Evolutionary conservation across 2,329 filamentous ascomycete species (phyloP).

Genomic region (Diplodia mutila): DNA sequence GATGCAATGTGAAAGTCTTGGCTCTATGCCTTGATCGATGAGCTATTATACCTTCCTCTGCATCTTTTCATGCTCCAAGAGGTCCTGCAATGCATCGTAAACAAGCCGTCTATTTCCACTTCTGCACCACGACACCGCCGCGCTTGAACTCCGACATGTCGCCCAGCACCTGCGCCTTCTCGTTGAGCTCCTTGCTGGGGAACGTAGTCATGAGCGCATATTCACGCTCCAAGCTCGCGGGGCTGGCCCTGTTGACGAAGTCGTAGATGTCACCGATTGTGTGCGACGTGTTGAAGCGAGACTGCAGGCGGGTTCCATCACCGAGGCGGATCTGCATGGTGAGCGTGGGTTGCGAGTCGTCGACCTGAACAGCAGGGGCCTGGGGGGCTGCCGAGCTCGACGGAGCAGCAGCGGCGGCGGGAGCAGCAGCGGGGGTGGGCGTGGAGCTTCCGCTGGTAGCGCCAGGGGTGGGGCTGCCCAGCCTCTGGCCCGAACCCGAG

Average conservation of each 20-base stretch:
- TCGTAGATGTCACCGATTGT: conserved; percentile 78
- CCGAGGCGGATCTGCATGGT: conserved; percentile 77
- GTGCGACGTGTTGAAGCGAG: conserved; percentile 78
- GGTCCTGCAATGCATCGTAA: not conserved
- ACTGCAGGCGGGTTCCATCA: conserved; percentile 75
- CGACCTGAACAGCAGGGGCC: conserved; percentile 54
- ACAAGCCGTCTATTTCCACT: conserved; percentile 49
- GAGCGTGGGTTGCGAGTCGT: conserved; percentile 69
- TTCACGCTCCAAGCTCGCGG: conserved; percentile 59
- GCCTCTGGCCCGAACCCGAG: conserved; percentile 68
- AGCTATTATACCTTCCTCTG: not conserved
- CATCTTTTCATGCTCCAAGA: not conserved
- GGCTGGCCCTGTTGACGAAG: conserved; percentile 69
- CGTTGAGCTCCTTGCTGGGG: conserved; percentile 77
- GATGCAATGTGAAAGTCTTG: not conserved
- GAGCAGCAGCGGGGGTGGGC: conserved; percentile 39
- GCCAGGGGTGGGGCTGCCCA: conserved; percentile 78
- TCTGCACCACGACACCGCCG: conserved; percentile 60
- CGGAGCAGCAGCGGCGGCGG: conserved; percentile 37
- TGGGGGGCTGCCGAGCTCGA: conserved; percentile 31
- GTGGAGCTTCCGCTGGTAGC: conserved; percentile 46
- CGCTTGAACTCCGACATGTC: conserved; percentile 56
- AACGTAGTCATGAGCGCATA: conserved; percentile 84
- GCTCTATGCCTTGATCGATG: not conserved
- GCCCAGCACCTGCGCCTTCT: conserved; percentile 58